A percentile compares a stretch with the other conserved stretches of the same genome.
Evolutionary conservation across 2,329 filamentous ascomycete genomes (phyloP).

Genomic region (Colletotrichum sp.): DNA sequence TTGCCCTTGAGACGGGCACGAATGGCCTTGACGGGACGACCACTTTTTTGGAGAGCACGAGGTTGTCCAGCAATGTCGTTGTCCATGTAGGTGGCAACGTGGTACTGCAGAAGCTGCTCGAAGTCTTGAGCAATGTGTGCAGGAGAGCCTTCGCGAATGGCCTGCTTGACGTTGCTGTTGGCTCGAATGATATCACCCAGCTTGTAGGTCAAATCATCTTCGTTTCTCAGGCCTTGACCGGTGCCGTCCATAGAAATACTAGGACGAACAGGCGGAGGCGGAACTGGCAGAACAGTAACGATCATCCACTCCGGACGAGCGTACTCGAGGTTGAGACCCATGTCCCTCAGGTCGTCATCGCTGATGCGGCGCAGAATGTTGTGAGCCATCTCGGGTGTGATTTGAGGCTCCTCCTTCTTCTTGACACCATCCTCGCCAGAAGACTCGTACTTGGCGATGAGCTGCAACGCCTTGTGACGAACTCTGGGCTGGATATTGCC

Average conservation of each 20-base stretch:
- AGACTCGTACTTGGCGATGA: slow-evolving; percentile 77
- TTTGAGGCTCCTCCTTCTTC: slow-evolving; percentile 75
- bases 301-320: slow-evolving; percentile 99
- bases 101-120: slow-evolving; percentile 90
- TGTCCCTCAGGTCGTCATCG: slow-evolving; percentile 79
- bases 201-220: slow-evolving; percentile 99
- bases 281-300: slow-evolving; percentile 91
- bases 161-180: slow-evolving; percentile 92
- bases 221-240: slow-evolving; percentile 88
- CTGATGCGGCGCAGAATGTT: slow-evolving; percentile 87
- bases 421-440: slow-evolving; percentile 80
- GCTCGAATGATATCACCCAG: slow-evolving; percentile 97
- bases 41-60: slow-evolving; percentile 94
- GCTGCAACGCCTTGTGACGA: slow-evolving; percentile 82
- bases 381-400: slow-evolving; percentile 84
- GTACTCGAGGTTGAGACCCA: slow-evolving; percentile 94
- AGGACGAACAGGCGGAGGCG: slow-evolving; percentile 91
- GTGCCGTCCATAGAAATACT: slow-evolving; percentile 98
- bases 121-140: slow-evolving; percentile 92
- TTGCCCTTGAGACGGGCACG: slow-evolving; percentile 98
- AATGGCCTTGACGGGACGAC: slow-evolving; percentile 94
- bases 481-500: slow-evolving; percentile 91
- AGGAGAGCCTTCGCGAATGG: slow-evolving; percentile 88
- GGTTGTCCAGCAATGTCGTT: slow-evolving; percentile 98
- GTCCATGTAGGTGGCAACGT: slow-evolving; percentile 99